Base-by-base conservation (phyloP, 306 rosid species). In the Canavalia gladiata region DNA sequence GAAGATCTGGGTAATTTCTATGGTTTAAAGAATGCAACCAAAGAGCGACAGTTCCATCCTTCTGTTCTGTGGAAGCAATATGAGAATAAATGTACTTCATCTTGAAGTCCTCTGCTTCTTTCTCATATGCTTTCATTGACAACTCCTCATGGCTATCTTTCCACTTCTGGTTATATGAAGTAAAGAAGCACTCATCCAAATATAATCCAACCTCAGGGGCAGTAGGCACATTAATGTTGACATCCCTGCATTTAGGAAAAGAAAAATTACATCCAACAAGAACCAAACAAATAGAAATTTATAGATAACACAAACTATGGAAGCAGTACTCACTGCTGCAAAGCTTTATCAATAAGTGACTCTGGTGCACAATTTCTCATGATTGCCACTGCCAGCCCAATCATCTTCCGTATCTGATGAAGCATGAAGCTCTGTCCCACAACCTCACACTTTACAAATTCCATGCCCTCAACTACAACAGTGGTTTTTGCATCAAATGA, bases 401-500 rank as follows among this genome's bases (percentile, higher is more conserved):
- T 92, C 97, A 93, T 86, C 87, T 95, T 91, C 66, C 97, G 87
- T 75, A 95, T 95, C 82, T 95, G 99, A 88, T 95, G 97, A 88
- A 93, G 99, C 97, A 95, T 95, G 93, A 95, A 95, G 88, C 99
- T 95, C 87, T 95, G 97, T 42, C 99, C 99, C 79, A 91, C 91
- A 77, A 95, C 94, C 78, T 89, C 99, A 54, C 99, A 95, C 87
- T 91, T 95, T 4, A 91, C 92, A 75, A 95, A 93, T 33, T 90
- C 94, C 69, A 93, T 88, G 50, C 93, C 99, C 35, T 88, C 91
- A 56, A 95, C 92, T 1, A 71, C 79, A 18, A 89, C 71, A 2
- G 59, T 55, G 18, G 90, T 84, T 55, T 82, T 82, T 2, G 99
- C 95, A 2, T 85, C 56, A 57, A 93, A 95, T 25, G 97, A 89